Conservation (phyloP, 1,139 yeast species). For the Sugiyamaella grinbergsii region DNA sequence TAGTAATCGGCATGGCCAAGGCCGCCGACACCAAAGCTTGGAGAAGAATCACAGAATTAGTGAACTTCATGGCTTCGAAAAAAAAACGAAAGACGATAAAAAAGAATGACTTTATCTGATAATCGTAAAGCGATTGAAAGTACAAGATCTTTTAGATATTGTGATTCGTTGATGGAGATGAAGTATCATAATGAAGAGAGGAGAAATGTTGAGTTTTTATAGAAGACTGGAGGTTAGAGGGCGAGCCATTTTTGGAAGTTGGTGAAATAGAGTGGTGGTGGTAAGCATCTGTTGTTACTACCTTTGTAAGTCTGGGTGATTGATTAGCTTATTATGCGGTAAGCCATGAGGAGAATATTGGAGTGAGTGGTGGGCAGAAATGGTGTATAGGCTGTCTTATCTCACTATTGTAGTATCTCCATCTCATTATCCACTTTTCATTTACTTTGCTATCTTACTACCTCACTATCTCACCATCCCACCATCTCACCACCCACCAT, state of each 20-base stretch:
- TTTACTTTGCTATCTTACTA: too few species aligned
- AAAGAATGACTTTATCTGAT: slow-evolving; percentile 4
- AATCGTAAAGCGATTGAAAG: slow-evolving; percentile 7
- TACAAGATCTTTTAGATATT: not conserved
- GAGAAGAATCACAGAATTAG: slow-evolving; percentile 23
- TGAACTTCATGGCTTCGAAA: slow-evolving; percentile 22
- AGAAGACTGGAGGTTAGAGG: not conserved
- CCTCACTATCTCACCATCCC: too few species aligned
- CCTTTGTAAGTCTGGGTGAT: not conserved
- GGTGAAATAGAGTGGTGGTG: too few species aligned
- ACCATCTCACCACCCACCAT: too few species aligned
- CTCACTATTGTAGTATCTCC: too few species aligned
- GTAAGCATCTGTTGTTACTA: not conserved
- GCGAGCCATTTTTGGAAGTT: slow-evolving; percentile 3
- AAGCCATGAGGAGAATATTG: too few species aligned
- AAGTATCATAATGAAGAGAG: not conserved
- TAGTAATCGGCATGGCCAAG: slow-evolving; percentile 22
- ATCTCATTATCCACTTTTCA: too few species aligned
- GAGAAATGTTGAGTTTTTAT: not conserved
- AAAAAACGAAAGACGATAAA: slow-evolving; percentile 13
- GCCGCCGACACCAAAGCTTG: slow-evolving; percentile 25
- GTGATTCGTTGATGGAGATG: slow-evolving; percentile 6
- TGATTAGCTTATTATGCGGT: not conserved
- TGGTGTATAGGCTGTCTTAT: too few species aligned
- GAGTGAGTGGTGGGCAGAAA: too few species aligned